Base-by-base conservation (phyloP, 768 basidiomycete species). In the Phylloporus sp. region DNA sequence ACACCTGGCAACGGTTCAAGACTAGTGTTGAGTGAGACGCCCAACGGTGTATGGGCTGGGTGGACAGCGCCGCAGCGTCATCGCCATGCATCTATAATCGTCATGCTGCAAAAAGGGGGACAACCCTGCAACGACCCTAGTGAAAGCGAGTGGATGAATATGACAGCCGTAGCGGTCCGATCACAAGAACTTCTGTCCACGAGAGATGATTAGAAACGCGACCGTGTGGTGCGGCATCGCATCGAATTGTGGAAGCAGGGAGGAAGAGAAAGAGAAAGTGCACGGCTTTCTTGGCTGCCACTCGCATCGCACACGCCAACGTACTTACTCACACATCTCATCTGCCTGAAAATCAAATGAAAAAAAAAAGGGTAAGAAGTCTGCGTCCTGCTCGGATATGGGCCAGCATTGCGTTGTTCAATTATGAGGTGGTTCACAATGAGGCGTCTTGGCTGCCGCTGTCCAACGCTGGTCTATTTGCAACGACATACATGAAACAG, bases 401-500 rank as follows among this genome's bases (percentile, higher is more conserved):
- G 36, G 36, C 36, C 20, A 22, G 22, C 11, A 39, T 39, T 20
- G 15, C 38, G 38, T 39, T 22, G 38, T 39, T 20, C 22, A 39
- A 39, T n/a, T n/a, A 39, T 22, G 7, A 32, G 34, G 34, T n/a
- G 4, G 16, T 34, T 6, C 34, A 34, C 6, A 22, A 20, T 39
- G 38, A 13, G 38, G 38, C 18, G 35, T n/a, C n/a, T n/a, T n/a
- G n/a, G n/a, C n/a, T n/a, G n/a, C n/a, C n/a, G n/a, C n/a, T n/a
- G n/a, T 20, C 35, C 18, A 36, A 36, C n/a, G 34, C 18, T 4
- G 20, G 9, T 39, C 20, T 61, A 61, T 61, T 60, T 47, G 61
- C 46, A 56, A 63, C 44, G 41, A 38, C 36, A 23, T 39, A 39
- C 22, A 39, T 22, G 26, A 42, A 18, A 42, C 38, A 32, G 20